These are phyloP conservation scores for Trichomonascaceae sp. DNA, from an alignment of 1,139 yeast genomes.

Conservation along the genomic window DNA sequence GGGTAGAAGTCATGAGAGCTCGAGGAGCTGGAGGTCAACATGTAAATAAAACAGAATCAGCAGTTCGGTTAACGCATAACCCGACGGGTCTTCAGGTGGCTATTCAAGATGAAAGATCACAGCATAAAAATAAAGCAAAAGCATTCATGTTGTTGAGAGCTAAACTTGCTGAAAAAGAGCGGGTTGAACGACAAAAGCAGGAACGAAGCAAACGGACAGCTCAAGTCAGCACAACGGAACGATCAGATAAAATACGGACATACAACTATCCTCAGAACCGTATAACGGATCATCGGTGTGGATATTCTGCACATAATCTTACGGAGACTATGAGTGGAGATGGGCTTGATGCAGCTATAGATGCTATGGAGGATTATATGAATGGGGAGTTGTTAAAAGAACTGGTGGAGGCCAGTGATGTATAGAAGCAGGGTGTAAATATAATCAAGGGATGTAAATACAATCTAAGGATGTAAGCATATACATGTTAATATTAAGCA, in stretches of 20 bases:
- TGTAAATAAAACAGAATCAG: conserved; percentile 96
- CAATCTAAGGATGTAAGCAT: no score
- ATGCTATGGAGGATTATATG: conserved; percentile 45
- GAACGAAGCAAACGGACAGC: conserved; percentile 67
- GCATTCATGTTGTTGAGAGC: conserved; percentile 81
- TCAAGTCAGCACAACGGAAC: conserved; percentile 82
- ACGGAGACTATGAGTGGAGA: conserved; percentile 73
- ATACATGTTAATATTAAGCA: no score
- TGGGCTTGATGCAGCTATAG: conserved; percentile 57
- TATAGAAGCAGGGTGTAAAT: neutral
- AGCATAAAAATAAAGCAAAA: conserved; percentile 91
- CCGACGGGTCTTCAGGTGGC: conserved; percentile 87
- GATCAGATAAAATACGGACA: conserved; percentile 90
- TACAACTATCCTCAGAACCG: conserved; percentile 90
- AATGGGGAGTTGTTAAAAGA: conserved; percentile 41
- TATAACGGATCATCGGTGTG: conserved; percentile 90
- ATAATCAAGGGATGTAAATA: neutral
- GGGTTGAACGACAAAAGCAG: conserved; percentile 54
- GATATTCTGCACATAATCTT: conserved; percentile 70
- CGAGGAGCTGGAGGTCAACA: conserved; percentile 99
- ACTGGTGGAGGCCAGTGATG: conserved; percentile 21
- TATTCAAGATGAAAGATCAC: conserved; percentile 95
- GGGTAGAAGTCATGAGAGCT: conserved; percentile 93
- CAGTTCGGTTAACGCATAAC: conserved; percentile 84
- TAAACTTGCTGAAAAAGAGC: conserved; percentile 74